Conservation (phyloP, 306 rosid species). For the apple (Malus domestica) region DNA sequence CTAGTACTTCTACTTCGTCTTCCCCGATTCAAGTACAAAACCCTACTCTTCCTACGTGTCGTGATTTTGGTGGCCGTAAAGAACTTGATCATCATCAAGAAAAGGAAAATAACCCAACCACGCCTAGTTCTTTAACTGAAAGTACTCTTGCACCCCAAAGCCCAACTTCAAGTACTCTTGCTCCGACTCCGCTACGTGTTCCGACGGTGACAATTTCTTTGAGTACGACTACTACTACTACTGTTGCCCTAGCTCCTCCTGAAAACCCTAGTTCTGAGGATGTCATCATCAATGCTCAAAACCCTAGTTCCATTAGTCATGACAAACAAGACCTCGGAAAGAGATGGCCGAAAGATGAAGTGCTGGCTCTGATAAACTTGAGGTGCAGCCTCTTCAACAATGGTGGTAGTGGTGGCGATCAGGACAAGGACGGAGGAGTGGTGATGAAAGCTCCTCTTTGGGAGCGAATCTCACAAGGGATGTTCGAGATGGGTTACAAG, state of each 20-base stretch:
- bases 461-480: conserved; percentile 91
- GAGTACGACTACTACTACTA: neutral
- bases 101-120: neutral
- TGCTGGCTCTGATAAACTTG: conserved; percentile 64
- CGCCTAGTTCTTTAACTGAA: conserved; percentile 6
- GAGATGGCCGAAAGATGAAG: conserved; percentile 93
- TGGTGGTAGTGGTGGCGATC: neutral
- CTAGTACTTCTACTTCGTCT: conserved; percentile 7
- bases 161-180: conserved; percentile 35
- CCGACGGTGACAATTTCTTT: conserved; percentile 12
- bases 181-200: neutral
- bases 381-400: conserved; percentile 42
- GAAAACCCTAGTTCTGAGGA: conserved; percentile 6
- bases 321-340: conserved; percentile 52
- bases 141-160: conserved; percentile 19
- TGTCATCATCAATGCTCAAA: conserved; percentile 10
- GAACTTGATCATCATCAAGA: neutral
- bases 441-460: conserved; percentile 57
- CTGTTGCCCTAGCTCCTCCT: neutral
- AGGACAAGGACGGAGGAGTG: conserved; percentile 18
- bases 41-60: conserved; percentile 24
- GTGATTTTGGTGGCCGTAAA: neutral
- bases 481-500: conserved; percentile 64
- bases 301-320: conserved; percentile 3
- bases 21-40: conserved; percentile 13